These are phyloP conservation scores for Bryum argenteum DNA, from an alignment of 225 moss, liverwort and hornwort species.

Conservation along the genomic window DNA sequence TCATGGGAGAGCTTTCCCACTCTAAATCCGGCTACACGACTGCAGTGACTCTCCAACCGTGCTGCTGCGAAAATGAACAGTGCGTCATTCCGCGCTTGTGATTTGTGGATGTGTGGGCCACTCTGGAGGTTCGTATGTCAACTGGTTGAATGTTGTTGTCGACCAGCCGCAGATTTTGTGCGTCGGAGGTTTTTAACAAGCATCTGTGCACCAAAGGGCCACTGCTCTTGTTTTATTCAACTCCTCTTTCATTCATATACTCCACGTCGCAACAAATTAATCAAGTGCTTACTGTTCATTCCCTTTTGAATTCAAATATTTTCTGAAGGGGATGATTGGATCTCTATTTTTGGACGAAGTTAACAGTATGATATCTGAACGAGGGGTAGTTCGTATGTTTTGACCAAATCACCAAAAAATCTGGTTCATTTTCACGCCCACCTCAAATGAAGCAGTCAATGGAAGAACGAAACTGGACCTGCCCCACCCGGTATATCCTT, in stretches of 20 bases:
- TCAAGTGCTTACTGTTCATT: background rate
- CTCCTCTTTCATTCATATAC: background rate
- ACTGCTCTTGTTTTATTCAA: background rate
- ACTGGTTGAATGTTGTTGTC: background rate
- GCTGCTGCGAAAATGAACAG: background rate
- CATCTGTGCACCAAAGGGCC: background rate
- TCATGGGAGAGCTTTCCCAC: background rate
- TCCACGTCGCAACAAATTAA: background rate
- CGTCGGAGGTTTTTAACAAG: background rate
- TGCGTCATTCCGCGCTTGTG: slow-evolving; percentile 6
- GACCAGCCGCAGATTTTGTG: slow-evolving; percentile 8
- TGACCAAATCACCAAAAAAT: background rate
- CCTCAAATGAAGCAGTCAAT: slow-evolving; percentile 5
- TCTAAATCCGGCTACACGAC: background rate
- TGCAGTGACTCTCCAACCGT: background rate
- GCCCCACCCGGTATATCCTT: background rate
- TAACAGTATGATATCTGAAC: no score
- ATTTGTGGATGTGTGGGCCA: slow-evolving; percentile 12
- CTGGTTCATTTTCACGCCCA: background rate
- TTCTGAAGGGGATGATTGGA: no score
- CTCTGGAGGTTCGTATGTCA: background rate
- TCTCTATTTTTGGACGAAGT: no score
- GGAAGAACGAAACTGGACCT: no score
- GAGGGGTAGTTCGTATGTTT: no score
- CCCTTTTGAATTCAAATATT: background rate